Conservation (phyloP, 2,329 filamentous ascomycete genomes). For the Tolypocladium sp. region DNA sequence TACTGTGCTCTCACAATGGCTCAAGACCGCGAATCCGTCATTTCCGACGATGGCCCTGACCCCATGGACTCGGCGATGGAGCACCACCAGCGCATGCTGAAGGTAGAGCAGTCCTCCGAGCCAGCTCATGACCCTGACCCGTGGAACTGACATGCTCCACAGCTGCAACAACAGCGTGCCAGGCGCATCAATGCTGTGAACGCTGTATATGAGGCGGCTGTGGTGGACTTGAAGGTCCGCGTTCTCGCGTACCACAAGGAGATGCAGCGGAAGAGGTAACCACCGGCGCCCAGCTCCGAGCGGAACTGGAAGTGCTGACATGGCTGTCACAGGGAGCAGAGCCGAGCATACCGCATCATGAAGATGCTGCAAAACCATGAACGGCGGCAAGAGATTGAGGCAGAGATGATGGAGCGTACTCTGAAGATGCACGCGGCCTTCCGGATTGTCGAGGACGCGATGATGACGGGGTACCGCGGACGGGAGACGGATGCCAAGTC, state of each 20-base stretch:
- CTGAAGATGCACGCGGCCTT: slow-evolving; percentile 8
- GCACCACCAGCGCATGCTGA: slow-evolving; percentile 1
- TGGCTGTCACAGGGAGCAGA: not conserved
- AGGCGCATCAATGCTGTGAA: slow-evolving; percentile 13
- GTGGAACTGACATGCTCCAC: not conserved
- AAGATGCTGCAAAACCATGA: slow-evolving; percentile 32
- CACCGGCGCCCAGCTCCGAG: not conserved
- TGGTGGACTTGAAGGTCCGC: slow-evolving; percentile 15
- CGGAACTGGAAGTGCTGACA: not conserved
- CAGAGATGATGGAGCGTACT: slow-evolving; percentile 13
- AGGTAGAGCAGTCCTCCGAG: not conserved
- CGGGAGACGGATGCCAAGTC: slow-evolving; percentile 14
- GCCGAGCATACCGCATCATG: not conserved
- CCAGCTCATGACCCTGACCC: not conserved
- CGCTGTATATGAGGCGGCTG: slow-evolving; percentile 11
- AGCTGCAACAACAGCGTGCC: slow-evolving; percentile 22
- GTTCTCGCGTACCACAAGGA: slow-evolving; percentile 12
- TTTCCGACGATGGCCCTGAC: not conserved
- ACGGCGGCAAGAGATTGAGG: slow-evolving; percentile 16
- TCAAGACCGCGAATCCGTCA: not conserved
- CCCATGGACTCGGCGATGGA: not conserved
- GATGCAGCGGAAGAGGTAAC: slow-evolving; percentile 5
- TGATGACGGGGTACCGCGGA: slow-evolving; percentile 17
- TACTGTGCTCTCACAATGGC: not conserved
- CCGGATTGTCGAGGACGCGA: slow-evolving; percentile 16